These are phyloP conservation scores for Nannizziopsis barbatae DNA, from an alignment of 2,329 filamentous ascomycete genomes.

Conservation along the genomic window DNA sequence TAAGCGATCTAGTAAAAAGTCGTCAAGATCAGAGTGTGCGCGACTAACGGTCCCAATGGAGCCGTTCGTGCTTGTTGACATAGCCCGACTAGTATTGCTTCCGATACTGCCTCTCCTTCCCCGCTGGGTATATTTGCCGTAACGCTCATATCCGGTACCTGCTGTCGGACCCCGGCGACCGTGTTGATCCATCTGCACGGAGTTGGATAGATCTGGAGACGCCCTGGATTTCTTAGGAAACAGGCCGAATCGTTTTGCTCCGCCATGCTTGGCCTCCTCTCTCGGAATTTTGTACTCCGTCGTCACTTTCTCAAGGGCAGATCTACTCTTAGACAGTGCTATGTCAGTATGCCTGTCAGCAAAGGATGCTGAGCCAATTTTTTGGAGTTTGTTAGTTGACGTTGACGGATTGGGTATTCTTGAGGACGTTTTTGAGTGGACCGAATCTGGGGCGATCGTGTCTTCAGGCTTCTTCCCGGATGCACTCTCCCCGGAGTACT, in stretches of 20 bases:
- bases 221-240: constrained; percentile 64
- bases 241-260: constrained; percentile 60
- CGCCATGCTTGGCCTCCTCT: constrained; percentile 23
- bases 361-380: constrained; percentile 16
- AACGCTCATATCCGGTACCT: constrained; percentile 80
- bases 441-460: constrained; percentile 30
- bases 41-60: constrained; percentile 34
- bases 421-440: constrained; percentile 25
- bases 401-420: constrained; percentile 20
- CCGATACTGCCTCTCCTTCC: constrained; percentile 35
- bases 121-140: constrained; percentile 38
- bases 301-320: constrained; percentile 15
- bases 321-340: constrained; percentile 20
- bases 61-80: constrained; percentile 32
- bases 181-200: constrained; percentile 49
- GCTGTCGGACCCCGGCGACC: constrained; percentile 68
- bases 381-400: constrained; percentile 8
- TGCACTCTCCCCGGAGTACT: constrained; percentile 35
- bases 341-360: constrained; percentile 22
- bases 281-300: constrained; percentile 26
- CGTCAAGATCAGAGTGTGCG: constrained; percentile 35
- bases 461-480: constrained; percentile 21
- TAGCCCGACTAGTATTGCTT: constrained; percentile 31
- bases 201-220: constrained; percentile 38
- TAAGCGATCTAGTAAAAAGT: constrained; percentile 38